Evolutionary conservation across 1,284 basidiomycete genomes (phyloP).

Genomic region (Sporisorium graminicola): DNA sequence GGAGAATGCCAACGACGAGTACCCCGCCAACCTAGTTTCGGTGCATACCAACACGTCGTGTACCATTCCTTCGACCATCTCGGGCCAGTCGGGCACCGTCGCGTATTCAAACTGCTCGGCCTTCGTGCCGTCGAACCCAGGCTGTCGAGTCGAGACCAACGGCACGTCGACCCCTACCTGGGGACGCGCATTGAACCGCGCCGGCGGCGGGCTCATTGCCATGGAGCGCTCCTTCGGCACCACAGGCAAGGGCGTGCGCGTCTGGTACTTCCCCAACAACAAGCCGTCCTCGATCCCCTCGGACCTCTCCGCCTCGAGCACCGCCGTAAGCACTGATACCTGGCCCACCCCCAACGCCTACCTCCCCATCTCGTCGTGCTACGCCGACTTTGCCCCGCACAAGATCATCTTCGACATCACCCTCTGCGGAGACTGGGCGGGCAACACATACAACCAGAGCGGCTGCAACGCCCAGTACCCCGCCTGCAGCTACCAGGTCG

Average conservation of each 20-base stretch:
- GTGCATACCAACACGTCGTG: conserved; percentile 58
- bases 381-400: conserved; percentile 56
- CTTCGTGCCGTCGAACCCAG: conserved; percentile 39
- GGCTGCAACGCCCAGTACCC: conserved; percentile 52
- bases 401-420: conserved; percentile 66
- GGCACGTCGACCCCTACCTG: conserved; percentile 56
- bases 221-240: conserved; percentile 65
- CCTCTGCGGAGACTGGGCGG: conserved; percentile 65
- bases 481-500: conserved; percentile 58
- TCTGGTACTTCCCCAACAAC: conserved; percentile 63
- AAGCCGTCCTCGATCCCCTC: conserved; percentile 35
- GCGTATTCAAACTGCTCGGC: conserved; percentile 60
- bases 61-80: conserved; percentile 28
- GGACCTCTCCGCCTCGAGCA: conserved; percentile 48
- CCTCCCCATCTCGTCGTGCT: conserved; percentile 59
- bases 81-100: conserved; percentile 45
- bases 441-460: conserved; percentile 44
- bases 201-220: conserved; percentile 63
- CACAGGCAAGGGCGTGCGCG: conserved; percentile 61
- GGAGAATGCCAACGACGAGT: conserved; percentile 67
- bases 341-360: conserved; percentile 62
- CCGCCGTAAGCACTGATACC: conserved; percentile 42
- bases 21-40: conserved; percentile 49
- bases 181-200: conserved; percentile 57
- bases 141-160: conserved; percentile 62